Base-by-base conservation (phyloP, 139 green algal species). In the Auxenochlorella pyrenoidosa region DNA sequence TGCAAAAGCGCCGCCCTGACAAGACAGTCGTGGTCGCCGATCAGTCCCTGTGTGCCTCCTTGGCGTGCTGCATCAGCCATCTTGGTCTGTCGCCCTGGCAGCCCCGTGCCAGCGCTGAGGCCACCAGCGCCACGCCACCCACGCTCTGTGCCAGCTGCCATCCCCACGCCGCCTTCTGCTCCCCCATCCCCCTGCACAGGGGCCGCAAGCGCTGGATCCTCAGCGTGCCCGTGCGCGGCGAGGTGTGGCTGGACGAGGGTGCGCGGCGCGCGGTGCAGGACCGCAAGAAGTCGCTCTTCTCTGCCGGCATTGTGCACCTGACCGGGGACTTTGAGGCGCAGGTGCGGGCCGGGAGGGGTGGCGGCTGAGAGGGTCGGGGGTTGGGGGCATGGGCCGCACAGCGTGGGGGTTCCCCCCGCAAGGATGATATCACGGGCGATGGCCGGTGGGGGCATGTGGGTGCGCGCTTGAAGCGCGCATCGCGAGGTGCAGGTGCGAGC, bases 201-300 rank as follows among this genome's bases (percentile, higher is more conserved):
- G 96, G 95, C 10, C 91, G 94, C n/a, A 97, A 98, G 89, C 93
- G 96, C 26, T 98, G 96, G 96, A 96, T 98, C 47, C 92, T 97
- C 26, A 92, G 85, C 58, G 91, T 97, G 76, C 92, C 95, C 8
- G 79, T 92, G 59, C 94, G 91, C 84, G 95, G 94, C 0, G 58
- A 88, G 68, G 58, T 97, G 80, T 94, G 80, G 84, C 65, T 98
- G 83, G 96, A 98, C 85, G 90, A 86, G 6, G 96, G 96, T 0
- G 96, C 96, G 3, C 91, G 95, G 51, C 63, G 58, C 22, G 96
- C 96, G 10, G 93, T 98, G 38, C 87, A 86, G 60, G 89, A 96
- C 60, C 91, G 90, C 32, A 90, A 91, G 58, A 96, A 96, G 83
- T 96, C 91, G 28, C 90, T 98, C 12, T 98, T 98, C 88, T 90